Base-by-base conservation (phyloP, 225 moss, liverwort and hornwort genomes). In the Pseudoscleropodium purum region DNA sequence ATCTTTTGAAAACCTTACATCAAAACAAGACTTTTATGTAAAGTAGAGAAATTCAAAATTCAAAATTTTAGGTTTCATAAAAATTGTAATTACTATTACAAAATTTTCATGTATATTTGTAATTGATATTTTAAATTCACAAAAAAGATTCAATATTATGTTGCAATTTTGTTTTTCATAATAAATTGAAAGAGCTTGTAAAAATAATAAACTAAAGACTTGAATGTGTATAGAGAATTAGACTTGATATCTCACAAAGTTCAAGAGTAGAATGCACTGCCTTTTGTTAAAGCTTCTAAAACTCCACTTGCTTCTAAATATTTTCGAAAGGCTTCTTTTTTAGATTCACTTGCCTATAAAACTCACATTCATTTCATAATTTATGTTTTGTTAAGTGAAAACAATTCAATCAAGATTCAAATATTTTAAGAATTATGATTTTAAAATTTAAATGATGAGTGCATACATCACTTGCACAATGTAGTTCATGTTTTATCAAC, bases 261-360 rank as follows among this genome's bases (percentile, higher is more conserved):
- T 83, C 41, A 87, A 90, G 79, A 89, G 52, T 87, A 85, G 69
- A 63, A 89, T 86, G 63, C 49, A 84, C 36, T 93, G 87, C 98
- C 98, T 95, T 97, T 99, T 56, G 98, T 97, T 15, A 99, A 92
- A 86, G 98, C 92, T 84, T 99, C 98, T 24, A 97, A 89, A 30
- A 99, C 95, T 47, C 96, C 97, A 86, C 96, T 99, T 84, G 97
- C 91, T 89, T 97, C 98, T 93, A 99, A 90, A 65, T 99, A 97
- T 86, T 95, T 99, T 49, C 98, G 94, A 86, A 99, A 99, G 39
- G 97, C 97, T 88, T 99, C 98, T 79, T 99, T 97, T 92, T 97
- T 97, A 6, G 98, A 99, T 91, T 99, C 98, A 90, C 96, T 99
- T 67, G 97, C 97, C 98, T 98, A 11, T 15, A 74, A 8, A 62